Conservation (phyloP, 345 rosid genomes). For the Eucalyptus polybractea region DNA sequence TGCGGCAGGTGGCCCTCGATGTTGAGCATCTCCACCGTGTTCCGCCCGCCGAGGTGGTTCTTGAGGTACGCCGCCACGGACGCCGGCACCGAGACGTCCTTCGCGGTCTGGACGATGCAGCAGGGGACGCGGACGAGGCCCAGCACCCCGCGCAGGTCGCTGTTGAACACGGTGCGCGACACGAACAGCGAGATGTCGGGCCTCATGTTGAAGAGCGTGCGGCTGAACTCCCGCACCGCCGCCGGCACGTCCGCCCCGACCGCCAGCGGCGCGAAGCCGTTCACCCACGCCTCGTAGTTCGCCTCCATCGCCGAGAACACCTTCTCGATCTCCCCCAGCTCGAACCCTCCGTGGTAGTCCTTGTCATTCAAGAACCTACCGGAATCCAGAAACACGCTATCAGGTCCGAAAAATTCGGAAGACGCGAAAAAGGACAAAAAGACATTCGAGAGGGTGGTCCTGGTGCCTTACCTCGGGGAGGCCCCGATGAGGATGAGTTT, state of each 20-base stretch:
- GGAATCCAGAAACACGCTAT: not conserved
- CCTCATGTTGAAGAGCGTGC: constrained; percentile 49
- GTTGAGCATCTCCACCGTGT: constrained; percentile 25
- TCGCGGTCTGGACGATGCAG: constrained; percentile 29
- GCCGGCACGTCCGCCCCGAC: constrained; percentile 44
- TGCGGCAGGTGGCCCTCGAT: constrained; percentile 45
- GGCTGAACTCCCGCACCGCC: constrained; percentile 35
- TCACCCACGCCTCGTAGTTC: constrained; percentile 38
- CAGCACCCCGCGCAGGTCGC: constrained; percentile 32
- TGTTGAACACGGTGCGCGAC: constrained; percentile 16
- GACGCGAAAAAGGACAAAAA: not conserved
- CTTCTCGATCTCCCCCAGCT: constrained; percentile 19
- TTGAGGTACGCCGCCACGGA: constrained; percentile 30
- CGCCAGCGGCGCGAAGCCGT: constrained; percentile 30
- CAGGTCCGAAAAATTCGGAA: not conserved
- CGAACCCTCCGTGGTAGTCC: constrained; percentile 39
- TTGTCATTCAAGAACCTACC: constrained; percentile 11
- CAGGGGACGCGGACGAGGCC: constrained; percentile 31
- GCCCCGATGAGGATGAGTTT: constrained; percentile 41
- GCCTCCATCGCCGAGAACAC: constrained; percentile 38
- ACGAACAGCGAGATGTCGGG: constrained; percentile 38
- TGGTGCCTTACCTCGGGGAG: constrained; percentile 19
- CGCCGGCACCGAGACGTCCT: constrained; percentile 27
- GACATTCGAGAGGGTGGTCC: not conserved
- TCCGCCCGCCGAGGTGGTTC: constrained; percentile 31